phyloP scores from a whole-genome alignment of 2,329 filamentous ascomycete species.

The Ophiostoma ulmi region DNA sequence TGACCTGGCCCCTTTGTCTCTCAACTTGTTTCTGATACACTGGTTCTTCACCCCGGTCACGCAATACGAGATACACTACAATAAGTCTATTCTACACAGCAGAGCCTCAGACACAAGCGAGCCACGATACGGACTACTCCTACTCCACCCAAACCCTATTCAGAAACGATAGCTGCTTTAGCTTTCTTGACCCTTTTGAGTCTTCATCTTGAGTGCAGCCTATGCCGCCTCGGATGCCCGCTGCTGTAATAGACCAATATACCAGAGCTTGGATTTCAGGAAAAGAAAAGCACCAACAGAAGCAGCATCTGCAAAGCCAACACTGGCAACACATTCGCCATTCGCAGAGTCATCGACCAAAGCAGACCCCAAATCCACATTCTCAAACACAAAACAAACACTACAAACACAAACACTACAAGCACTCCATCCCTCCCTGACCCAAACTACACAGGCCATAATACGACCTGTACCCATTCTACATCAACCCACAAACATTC shows the following conservation, averaged over 20 bases:
- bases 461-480: not conserved
- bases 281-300: not conserved
- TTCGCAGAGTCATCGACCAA: not conserved
- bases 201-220: slow-evolving; percentile 30
- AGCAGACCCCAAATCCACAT: not conserved
- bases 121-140: not conserved
- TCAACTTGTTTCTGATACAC: slow-evolving; percentile 7
- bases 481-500: slow-evolving; percentile 35
- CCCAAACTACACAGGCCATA: slow-evolving; percentile 33
- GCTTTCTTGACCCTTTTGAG: not conserved
- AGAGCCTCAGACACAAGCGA: slow-evolving; percentile 19
- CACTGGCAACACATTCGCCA: not conserved
- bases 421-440: slow-evolving; percentile 14
- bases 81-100: slow-evolving; percentile 11
- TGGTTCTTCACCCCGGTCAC: not conserved
- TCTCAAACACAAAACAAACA: slow-evolving; percentile 44
- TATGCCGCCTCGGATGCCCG: slow-evolving; percentile 45
- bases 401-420: not conserved
- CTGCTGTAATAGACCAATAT: slow-evolving; percentile 43
- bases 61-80: slow-evolving; percentile 10
- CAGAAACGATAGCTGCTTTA: slow-evolving; percentile 26
- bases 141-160: slow-evolving; percentile 1
- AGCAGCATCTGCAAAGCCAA: not conserved
- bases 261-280: not conserved
- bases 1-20: not conserved